Conservation (phyloP, 306 rosid species). For the Heteromeles arbutifolia region DNA sequence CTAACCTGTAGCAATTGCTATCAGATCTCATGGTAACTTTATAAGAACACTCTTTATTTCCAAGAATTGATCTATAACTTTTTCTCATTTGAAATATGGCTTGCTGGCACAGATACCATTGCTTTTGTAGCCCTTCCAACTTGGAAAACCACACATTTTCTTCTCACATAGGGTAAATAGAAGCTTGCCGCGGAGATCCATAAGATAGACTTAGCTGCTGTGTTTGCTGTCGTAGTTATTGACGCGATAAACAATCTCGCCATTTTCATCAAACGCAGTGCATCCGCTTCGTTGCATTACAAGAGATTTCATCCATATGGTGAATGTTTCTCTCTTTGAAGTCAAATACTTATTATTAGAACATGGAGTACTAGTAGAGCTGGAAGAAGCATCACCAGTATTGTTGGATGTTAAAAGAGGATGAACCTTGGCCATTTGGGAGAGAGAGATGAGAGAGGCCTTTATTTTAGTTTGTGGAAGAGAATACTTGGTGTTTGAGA, state of each 20-base stretch:
- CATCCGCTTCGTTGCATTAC: conserved; percentile 38
- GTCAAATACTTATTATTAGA: background rate
- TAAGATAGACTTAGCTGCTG: conserved; percentile 32
- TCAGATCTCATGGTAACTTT: conserved; percentile 6
- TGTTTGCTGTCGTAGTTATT: conserved; percentile 33
- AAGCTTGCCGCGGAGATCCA: conserved; percentile 37
- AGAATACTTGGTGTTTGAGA: background rate
- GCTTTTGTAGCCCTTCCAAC: conserved; percentile 18
- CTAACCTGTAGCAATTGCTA: conserved; percentile 16
- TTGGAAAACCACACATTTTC: conserved; percentile 11
- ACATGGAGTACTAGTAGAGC: background rate
- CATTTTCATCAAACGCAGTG: conserved; percentile 29
- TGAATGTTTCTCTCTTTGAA: conserved; percentile 27
- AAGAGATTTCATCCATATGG: conserved; percentile 48
- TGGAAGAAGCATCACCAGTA: background rate
- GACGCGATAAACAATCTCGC: conserved; percentile 28
- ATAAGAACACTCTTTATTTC: conserved; percentile 2
- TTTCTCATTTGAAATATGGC: conserved; percentile 25
- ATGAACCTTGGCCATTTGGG: conserved; percentile 23
- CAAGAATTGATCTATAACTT: background rate
- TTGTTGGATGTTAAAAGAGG: background rate
- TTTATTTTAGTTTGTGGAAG: background rate
- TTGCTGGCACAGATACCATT: background rate
- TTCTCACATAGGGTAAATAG: conserved; percentile 26
- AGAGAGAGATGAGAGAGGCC: background rate